Conservation (phyloP, 163 green algal genomes). For the Volvox carteri region DNA sequence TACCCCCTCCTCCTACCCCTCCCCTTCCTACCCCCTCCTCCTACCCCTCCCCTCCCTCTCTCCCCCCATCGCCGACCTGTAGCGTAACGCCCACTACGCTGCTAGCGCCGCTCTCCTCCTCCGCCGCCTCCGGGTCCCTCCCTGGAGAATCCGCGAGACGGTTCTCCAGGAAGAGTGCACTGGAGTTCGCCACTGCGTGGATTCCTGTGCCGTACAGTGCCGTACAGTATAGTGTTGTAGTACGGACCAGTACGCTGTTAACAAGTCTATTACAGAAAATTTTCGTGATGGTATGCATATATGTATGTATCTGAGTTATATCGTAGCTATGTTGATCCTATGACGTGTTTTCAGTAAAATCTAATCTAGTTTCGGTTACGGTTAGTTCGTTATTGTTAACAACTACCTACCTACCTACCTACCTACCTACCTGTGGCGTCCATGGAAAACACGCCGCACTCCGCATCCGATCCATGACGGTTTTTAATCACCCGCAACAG, state of each 20-base stretch:
- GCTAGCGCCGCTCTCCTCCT: background rate
- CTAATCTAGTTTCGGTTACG: no score
- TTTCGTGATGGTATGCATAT: background rate
- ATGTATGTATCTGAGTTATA: background rate
- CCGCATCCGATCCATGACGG: conserved; percentile 85
- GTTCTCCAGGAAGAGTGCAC: conserved; percentile 48
- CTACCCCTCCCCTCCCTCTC: background rate
- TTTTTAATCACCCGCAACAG: conserved; percentile 92
- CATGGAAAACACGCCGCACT: conserved; percentile 92
- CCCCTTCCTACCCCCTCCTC: no score
- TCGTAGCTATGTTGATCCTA: conserved; percentile 40
- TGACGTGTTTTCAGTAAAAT: no score
- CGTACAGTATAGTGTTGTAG: no score
- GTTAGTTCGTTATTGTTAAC: background rate
- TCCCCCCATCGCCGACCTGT: background rate
- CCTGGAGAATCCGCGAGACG: background rate
- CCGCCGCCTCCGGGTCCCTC: background rate
- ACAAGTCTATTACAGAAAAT: no score
- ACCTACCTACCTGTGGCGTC: conserved; percentile 45
- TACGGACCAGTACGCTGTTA: no score
- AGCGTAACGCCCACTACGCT: conserved; percentile 47
- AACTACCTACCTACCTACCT: background rate
- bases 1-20: no score
- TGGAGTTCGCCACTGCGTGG: conserved; percentile 42
- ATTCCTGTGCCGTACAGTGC: conserved; percentile 15